phyloP scores from a whole-genome alignment of 2,329 filamentous ascomycete genomes.

The Penicillium thymicola region DNA sequence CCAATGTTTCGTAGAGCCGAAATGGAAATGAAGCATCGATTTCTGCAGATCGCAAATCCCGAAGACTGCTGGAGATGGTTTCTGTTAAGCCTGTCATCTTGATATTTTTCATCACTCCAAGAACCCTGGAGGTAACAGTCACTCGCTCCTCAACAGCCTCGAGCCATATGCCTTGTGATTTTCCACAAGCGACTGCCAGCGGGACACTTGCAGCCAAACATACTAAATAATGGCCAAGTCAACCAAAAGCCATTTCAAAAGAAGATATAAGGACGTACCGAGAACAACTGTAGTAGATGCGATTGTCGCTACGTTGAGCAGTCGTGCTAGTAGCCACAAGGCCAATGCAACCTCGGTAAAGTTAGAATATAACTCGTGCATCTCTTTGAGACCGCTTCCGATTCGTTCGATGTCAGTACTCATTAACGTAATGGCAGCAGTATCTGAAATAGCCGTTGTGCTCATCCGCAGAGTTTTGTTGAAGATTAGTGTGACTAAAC shows the following conservation, averaged over 20 bases:
- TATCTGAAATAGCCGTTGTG: constrained; percentile 33
- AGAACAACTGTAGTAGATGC: constrained; percentile 11
- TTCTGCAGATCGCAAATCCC: constrained; percentile 13
- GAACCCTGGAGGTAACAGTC: constrained; percentile 19
- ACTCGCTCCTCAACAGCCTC: constrained; percentile 19
- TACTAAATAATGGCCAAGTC: neutral
- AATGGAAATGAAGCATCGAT: constrained; percentile 14
- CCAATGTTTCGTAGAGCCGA: constrained; percentile 13
- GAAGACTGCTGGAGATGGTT: constrained; percentile 12
- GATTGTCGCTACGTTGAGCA: constrained; percentile 15
- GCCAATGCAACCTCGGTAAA: constrained; percentile 13
- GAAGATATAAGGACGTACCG: constrained; percentile 1
- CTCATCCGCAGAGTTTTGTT: constrained; percentile 43
- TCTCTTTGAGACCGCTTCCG: constrained; percentile 7
- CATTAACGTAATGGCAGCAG: constrained; percentile 47
- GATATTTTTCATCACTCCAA: constrained; percentile 21
- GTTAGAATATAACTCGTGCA: constrained; percentile 20
- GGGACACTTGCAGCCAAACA: constrained; percentile 16
- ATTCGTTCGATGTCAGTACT: constrained; percentile 45
- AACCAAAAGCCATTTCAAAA: neutral
- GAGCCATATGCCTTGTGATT: constrained; percentile 19
- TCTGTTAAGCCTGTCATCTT: constrained; percentile 22
- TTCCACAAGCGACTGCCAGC: constrained; percentile 14
- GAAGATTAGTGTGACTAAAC: constrained; percentile 47
- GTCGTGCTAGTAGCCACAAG: constrained; percentile 13